Conservation (phyloP, 208 protist species). For the Lotmaria passim region DNA sequence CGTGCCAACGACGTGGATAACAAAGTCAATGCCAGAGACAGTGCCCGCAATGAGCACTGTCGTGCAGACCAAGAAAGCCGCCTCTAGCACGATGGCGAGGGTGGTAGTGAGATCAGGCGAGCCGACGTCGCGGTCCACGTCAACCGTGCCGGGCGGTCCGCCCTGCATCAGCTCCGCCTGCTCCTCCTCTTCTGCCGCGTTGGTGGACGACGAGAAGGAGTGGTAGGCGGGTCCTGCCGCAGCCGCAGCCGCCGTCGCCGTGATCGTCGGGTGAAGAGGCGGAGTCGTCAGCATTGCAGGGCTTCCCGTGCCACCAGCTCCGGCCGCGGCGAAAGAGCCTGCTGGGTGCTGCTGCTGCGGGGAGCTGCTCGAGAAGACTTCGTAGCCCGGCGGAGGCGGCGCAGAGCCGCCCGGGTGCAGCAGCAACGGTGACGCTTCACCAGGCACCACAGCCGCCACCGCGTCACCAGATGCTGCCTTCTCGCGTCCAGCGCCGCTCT, state of each 20-base stretch:
- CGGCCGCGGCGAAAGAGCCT: too few species aligned
- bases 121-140: constrained; percentile 69
- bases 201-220: background rate
- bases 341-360: constrained; percentile 7
- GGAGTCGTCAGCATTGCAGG: background rate
- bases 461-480: background rate
- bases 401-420: constrained; percentile 1
- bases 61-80: constrained; percentile 54
- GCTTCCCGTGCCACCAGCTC: too few species aligned
- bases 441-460: background rate
- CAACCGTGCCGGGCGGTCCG: constrained; percentile 17
- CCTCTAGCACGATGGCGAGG: constrained; percentile 70
- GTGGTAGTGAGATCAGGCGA: constrained; percentile 70
- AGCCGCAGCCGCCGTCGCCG: background rate
- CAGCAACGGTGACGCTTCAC: constrained; percentile 27
- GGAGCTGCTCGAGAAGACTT: constrained; percentile 20
- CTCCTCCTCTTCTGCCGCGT: background rate
- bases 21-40: constrained; percentile 68
- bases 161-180: background rate
- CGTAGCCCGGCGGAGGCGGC: constrained; percentile 14
- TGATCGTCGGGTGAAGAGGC: background rate
- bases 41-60: constrained; percentile 48
- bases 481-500: too few species aligned
- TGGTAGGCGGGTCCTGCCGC: background rate
- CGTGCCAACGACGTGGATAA: constrained; percentile 71